Base-by-base conservation (phyloP, 2,329 filamentous ascomycete species). In the Ambrosiella cleistominuta region DNA sequence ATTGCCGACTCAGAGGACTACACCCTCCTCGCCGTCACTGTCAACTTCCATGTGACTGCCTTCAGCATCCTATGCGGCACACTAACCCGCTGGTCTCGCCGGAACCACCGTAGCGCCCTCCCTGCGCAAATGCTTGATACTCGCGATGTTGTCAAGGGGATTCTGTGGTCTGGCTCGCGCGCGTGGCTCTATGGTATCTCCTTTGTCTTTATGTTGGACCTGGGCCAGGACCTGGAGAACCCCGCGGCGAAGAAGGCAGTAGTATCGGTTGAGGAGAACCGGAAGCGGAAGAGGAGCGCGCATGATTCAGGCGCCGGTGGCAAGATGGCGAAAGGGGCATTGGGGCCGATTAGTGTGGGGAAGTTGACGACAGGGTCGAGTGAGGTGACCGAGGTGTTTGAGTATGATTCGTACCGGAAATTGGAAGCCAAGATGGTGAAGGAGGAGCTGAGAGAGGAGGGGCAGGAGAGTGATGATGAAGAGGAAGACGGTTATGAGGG, bases 181-280 rank as follows among this genome's bases (percentile, higher is more conserved):
- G 70, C 91, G 7, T 97, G 91, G 88, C 71, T 97, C 17, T 96
- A 95, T 66, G 90, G 91, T 6, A 79, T 81, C 45, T 83, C 80
- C 1, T 97, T 89, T 77, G 70, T 98, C 27, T 89, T 87, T 72
- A 97, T 97, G 90, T 80, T 98, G 61, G 89, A 97, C 68, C 72
- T 95, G 37, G 79, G 79, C 17, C 78, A 79, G 65, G 85, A 95
- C 67, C 76, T 93, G 54, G 67, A 71, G 0, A 67, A 68, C 2
- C 69, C 72, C 8, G 55, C 66, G n/a, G 64, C 66, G 42, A 62
- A 65, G 0, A 60, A 63, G 1, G 63, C 62, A 1, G 67, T 70
- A 39, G 61, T 69, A 68, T 62, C 63, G 62, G 60, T 64, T 59
- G 65, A 62, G 61, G 67, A 63, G 15, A 71, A 68, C 60, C 76